Conservation (phyloP, 2,329 filamentous ascomycete genomes). For the Lasiodiplodia citricola region DNA sequence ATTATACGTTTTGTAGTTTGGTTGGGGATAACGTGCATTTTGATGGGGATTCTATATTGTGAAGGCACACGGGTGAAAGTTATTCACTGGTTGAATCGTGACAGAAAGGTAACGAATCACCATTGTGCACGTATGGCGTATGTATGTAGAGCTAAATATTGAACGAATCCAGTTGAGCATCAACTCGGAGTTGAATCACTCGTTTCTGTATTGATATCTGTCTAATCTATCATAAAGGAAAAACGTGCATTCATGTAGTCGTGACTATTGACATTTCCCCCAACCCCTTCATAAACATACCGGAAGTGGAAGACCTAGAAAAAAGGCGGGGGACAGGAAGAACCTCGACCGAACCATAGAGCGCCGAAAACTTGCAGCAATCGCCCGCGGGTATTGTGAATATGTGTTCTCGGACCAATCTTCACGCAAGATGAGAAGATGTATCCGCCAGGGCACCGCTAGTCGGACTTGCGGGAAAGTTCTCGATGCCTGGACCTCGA, state of each 20-base stretch:
- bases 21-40: not conserved
- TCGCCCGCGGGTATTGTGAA: too few relatives aligned
- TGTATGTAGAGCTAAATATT: too few relatives aligned
- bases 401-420: not conserved
- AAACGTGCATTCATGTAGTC: not conserved
- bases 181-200: not conserved
- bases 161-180: not conserved
- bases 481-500: not conserved
- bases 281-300: not conserved
- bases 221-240: not conserved
- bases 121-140: not conserved
- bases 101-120: too few relatives aligned
- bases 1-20: not conserved
- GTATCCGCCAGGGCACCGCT: not conserved
- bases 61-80: too few relatives aligned
- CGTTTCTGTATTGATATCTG: not conserved
- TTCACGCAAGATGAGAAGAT: not conserved
- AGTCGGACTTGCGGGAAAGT: not conserved
- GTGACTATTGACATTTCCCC: not conserved
- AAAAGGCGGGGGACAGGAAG: not conserved
- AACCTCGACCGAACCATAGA: not conserved
- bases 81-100: too few relatives aligned
- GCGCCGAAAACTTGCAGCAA: too few relatives aligned
- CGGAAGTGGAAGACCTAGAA: not conserved
- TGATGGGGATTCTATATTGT: too few relatives aligned